These are phyloP conservation scores for Pichia eremophila DNA, from an alignment of 805 yeast species.

Conservation along the genomic window DNA sequence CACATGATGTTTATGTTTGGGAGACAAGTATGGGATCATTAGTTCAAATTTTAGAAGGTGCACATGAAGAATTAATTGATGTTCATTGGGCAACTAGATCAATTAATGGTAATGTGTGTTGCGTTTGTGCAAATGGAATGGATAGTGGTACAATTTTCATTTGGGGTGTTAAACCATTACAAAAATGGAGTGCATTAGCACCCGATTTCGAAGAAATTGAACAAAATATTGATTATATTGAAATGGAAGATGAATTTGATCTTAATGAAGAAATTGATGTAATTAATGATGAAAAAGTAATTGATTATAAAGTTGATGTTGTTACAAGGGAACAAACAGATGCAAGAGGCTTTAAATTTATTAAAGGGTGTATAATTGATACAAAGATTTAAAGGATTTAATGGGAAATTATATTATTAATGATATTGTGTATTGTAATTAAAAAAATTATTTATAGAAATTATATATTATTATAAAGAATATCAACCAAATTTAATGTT, in stretches of 20 bases:
- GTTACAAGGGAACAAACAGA: conserved; percentile 52
- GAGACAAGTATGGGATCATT: conserved; percentile 84
- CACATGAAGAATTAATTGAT: conserved; percentile 77
- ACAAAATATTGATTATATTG: conserved; percentile 81
- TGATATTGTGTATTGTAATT: background rate
- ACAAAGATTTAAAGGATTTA: conserved; percentile 7
- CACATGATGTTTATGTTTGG: conserved; percentile 89
- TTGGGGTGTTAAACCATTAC: conserved; percentile 79
- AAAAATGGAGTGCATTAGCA: conserved; percentile 93
- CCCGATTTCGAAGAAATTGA: conserved; percentile 95
- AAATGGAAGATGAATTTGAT: conserved; percentile 88
- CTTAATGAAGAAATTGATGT: conserved; percentile 45
- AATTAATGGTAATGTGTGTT: conserved; percentile 53
- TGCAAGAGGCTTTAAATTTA: conserved; percentile 60
- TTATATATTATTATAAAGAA: background rate
- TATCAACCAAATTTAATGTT: background rate
- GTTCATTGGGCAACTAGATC: conserved; percentile 54
- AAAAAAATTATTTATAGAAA: background rate
- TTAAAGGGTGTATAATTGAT: conserved; percentile 47
- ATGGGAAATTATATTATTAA: background rate
- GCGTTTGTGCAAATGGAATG: conserved; percentile 73
- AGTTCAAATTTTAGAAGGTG: conserved; percentile 78
- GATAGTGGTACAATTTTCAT: conserved; percentile 76
- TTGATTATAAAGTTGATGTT: conserved; percentile 51
- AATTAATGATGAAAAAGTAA: conserved; percentile 40